A percentile compares a stretch with the other conserved stretches of the same genome.
These are phyloP conservation scores for Amanita muscaria DNA, from an alignment of 768 basidiomycete genomes.

Conservation along the genomic window DNA sequence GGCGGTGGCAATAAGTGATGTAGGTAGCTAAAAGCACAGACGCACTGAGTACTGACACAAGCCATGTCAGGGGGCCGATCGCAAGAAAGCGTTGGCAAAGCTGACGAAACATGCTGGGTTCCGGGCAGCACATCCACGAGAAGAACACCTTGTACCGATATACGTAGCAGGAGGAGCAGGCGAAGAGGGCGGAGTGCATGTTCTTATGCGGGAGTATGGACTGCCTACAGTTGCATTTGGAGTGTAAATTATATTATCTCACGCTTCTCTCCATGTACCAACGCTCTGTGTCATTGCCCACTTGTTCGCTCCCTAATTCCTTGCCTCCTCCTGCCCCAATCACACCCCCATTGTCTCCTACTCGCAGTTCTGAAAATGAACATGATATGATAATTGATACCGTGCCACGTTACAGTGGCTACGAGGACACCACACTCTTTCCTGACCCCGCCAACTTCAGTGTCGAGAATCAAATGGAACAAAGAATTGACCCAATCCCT, in stretches of 20 bases:
- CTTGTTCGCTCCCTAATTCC: constrained; percentile 15
- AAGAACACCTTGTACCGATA: constrained; percentile 76
- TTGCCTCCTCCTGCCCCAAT: constrained; percentile 43
- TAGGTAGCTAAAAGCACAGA: constrained; percentile 28
- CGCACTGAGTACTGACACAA: constrained; percentile 1
- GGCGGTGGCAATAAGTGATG: constrained; percentile 43
- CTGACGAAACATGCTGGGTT: constrained; percentile 55
- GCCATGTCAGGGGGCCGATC: constrained; percentile 32
- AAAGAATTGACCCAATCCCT: not conserved
- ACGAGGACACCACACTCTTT: not conserved
- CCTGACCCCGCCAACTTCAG: constrained; percentile 9
- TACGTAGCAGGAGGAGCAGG: constrained; percentile 73
- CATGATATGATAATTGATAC: constrained; percentile 30
- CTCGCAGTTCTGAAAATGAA: constrained; percentile 24
- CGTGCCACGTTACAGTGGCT: constrained; percentile 28
- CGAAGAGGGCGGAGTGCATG: constrained; percentile 40
- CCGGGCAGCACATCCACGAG: constrained; percentile 60
- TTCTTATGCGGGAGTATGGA: constrained; percentile 47
- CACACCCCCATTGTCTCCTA: constrained; percentile 63
- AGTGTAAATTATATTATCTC: constrained; percentile 24
- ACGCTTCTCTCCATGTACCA: constrained; percentile 20
- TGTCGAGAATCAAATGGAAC: not conserved
- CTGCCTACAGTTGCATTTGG: constrained; percentile 63
- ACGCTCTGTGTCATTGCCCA: constrained; percentile 25
- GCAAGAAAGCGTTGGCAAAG: constrained; percentile 46